phyloP scores from a whole-genome alignment of 768 basidiomycete species.

The Auricularia auricula-judae region DNA sequence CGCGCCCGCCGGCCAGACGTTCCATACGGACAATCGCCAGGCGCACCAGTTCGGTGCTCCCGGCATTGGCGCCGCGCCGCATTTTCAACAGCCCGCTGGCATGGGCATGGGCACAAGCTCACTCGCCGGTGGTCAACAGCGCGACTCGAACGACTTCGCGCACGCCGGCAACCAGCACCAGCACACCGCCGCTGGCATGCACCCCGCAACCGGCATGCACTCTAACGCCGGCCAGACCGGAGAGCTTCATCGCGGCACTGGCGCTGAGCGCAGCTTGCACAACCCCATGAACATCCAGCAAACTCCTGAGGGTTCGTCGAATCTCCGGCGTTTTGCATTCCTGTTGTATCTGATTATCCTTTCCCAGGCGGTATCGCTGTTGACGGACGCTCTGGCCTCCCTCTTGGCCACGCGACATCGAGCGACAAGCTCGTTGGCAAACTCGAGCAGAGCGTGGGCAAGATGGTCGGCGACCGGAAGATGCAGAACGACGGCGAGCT shows the following conservation, averaged over 20 bases:
- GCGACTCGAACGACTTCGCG: neutral
- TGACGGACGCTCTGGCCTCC: slow-evolving; percentile 22
- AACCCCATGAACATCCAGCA: slow-evolving; percentile 26
- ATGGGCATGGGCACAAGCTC: neutral
- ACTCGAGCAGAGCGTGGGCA: slow-evolving; percentile 37
- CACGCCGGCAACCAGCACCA: neutral
- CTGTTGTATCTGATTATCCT: neutral
- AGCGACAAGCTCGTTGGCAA: slow-evolving; percentile 50
- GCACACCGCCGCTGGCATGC: neutral
- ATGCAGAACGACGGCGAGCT: slow-evolving; percentile 47
- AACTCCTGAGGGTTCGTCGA: slow-evolving; percentile 20
- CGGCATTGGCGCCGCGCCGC: neutral
- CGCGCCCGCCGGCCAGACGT: neutral
- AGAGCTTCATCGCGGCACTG: neutral
- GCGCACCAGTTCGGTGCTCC: neutral
- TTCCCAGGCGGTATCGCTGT: slow-evolving; percentile 24
- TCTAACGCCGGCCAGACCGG: neutral
- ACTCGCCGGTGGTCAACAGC: neutral
- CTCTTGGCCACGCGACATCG: slow-evolving; percentile 30
- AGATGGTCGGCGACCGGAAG: slow-evolving; percentile 34
- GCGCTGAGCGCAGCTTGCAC: neutral
- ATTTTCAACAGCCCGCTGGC: neutral
- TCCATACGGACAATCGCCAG: neutral
- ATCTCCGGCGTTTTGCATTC: neutral
- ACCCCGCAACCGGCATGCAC: neutral